A percentile compares a stretch with the other conserved stretches of the same genome.
These are phyloP conservation scores for Onygena corvina DNA, from an alignment of 2,329 filamentous ascomycete species.

Conservation along the genomic window DNA sequence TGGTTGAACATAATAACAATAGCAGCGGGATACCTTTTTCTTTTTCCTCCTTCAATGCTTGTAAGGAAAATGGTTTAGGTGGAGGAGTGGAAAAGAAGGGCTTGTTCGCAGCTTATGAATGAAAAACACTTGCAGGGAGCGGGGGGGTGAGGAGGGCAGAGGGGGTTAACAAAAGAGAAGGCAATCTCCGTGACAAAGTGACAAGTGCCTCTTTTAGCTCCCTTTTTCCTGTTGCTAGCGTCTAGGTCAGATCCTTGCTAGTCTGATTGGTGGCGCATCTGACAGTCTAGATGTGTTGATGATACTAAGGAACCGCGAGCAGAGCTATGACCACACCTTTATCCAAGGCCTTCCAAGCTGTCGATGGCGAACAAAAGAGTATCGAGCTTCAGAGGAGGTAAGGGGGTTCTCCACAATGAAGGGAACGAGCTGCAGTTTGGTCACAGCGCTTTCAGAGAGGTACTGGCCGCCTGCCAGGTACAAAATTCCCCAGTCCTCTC, in stretches of 20 bases:
- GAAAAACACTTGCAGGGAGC: conserved; percentile 4
- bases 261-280: conserved; percentile 3
- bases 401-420: conserved; percentile 1
- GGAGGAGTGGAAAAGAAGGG: background rate
- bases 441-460: background rate
- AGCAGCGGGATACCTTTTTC: background rate
- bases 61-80: background rate
- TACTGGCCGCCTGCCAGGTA: background rate
- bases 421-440: background rate
- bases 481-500: background rate
- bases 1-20: conserved; percentile 13
- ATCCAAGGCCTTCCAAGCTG: background rate
- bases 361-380: background rate
- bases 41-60: background rate
- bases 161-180: background rate
- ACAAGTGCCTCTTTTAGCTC: conserved; percentile 1
- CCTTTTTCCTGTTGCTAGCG: background rate
- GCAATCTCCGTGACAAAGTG: conserved; percentile 1
- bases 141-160: background rate
- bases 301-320: background rate
- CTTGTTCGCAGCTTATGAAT: conserved; percentile 8
- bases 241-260: background rate
- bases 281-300: background rate
- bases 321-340: background rate
- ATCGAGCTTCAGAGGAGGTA: background rate